Evolutionary conservation across 345 rosid species (phyloP).

Genomic region (Erysimum cheiranthoides): DNA sequence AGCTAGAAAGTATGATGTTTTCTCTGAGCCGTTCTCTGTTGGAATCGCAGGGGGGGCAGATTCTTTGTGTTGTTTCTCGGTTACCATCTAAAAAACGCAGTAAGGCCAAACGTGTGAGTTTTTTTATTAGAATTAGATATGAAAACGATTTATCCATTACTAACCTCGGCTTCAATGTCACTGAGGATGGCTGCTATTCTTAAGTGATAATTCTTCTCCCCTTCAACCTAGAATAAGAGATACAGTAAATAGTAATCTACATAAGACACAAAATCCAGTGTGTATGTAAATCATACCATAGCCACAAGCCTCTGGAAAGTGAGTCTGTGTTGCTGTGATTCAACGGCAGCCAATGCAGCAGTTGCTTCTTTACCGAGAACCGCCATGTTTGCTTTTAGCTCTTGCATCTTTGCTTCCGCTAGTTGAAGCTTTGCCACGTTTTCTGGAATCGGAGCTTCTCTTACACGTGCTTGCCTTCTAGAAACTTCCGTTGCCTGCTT

Average conservation of each 20-base stretch:
- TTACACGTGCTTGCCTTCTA: slow-evolving; percentile 78
- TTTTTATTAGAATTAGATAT: slow-evolving; percentile 6
- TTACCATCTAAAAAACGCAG: slow-evolving; percentile 69
- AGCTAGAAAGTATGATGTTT: slow-evolving; percentile 79
- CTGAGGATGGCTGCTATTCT: slow-evolving; percentile 89
- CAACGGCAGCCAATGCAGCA: slow-evolving; percentile 96
- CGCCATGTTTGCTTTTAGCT: slow-evolving; percentile 88
- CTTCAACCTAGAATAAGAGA: slow-evolving; percentile 69
- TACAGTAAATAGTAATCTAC: neutral
- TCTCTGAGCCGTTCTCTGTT: slow-evolving; percentile 65
- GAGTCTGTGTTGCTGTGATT: slow-evolving; percentile 87
- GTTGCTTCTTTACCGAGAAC: slow-evolving; percentile 97
- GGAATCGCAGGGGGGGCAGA: slow-evolving; percentile 88
- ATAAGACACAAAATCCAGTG: slow-evolving; percentile 9
- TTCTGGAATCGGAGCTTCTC: slow-evolving; percentile 87
- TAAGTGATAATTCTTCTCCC: slow-evolving; percentile 84
- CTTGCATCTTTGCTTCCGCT: slow-evolving; percentile 86
- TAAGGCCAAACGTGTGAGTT: slow-evolving; percentile 26
- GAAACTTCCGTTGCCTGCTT: slow-evolving; percentile 80
- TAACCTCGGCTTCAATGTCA: slow-evolving; percentile 98
- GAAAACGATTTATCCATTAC: slow-evolving; percentile 31
- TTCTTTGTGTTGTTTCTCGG: slow-evolving; percentile 93
- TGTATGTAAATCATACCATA: slow-evolving; percentile 58
- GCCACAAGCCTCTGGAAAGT: slow-evolving; percentile 94
- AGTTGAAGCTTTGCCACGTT: slow-evolving; percentile 90